A percentile compares a stretch with the other conserved stretches of the same genome.
Conservation (phyloP, 2,329 filamentous ascomycete genomes). For the Chrysoporthe puriensis region DNA sequence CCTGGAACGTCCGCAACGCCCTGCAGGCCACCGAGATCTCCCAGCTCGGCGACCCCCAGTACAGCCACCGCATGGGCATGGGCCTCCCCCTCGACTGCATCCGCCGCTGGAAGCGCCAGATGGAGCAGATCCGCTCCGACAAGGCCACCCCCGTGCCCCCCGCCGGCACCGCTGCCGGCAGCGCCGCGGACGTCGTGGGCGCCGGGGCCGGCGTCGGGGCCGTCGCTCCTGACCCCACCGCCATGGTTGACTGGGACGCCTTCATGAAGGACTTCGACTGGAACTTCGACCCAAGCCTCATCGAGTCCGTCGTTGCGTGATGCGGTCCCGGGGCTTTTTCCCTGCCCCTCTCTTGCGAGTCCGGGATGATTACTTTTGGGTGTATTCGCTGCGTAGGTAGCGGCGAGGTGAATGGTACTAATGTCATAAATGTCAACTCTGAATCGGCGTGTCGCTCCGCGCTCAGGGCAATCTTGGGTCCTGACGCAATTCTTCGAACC, state of each 20-base stretch:
- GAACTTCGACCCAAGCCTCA: constrained; percentile 37
- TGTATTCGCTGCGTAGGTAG: not conserved
- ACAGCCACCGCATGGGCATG: constrained; percentile 52
- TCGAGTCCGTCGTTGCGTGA: constrained; percentile 23
- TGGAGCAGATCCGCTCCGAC: constrained; percentile 43
- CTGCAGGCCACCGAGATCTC: constrained; percentile 44
- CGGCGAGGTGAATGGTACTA: no score
- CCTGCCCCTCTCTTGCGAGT: not conserved
- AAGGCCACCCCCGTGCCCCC: constrained; percentile 23
- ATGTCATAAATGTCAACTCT: no score
- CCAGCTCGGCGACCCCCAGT: constrained; percentile 43
- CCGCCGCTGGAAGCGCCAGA: constrained; percentile 47
- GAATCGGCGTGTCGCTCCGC: no score
- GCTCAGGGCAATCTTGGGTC: no score
- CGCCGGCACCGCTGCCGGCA: not conserved
- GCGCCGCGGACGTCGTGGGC: not conserved
- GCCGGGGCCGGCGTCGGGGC: not conserved
- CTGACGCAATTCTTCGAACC: no score
- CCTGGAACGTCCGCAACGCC: constrained; percentile 46
- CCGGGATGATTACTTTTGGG: no score
- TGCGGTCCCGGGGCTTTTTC: not conserved
- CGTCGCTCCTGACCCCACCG: constrained; percentile 40
- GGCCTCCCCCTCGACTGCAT: constrained; percentile 56
- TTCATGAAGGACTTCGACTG: constrained; percentile 56
- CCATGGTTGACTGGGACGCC: constrained; percentile 54